Base-by-base conservation (phyloP, 2,329 filamentous ascomycete genomes). In the Chaetomium sp. region DNA sequence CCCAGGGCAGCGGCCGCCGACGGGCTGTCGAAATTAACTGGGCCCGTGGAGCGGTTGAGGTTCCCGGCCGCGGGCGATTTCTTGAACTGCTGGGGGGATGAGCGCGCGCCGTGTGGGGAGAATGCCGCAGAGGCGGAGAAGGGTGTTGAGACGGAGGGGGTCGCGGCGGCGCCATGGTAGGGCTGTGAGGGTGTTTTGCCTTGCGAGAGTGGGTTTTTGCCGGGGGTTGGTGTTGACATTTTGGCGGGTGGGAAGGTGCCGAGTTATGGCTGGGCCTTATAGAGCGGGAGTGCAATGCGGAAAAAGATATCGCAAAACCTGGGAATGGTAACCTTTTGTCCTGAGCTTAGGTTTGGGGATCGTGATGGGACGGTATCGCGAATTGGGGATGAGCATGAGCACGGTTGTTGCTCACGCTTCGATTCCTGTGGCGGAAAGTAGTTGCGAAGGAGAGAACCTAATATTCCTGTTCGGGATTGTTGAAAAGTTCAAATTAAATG, bases 121-220 rank as follows among this genome's bases (percentile, higher is more conserved):
- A 85, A 81, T 38, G 77, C 80, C n/a, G 77, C 75, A 1, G 76
- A 75, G 44, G 77, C 73, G 40, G 81, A 85, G 70, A 86, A 86
- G 11, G 83, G 83, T 1, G 83, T 86, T 38, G 83, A 85, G 32
- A 84, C 82, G n/a, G 82, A 82, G 11, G 84, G 84, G 5, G 83
- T 86, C 3, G 79, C 81, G 5, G 72, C 79, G 2, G 78, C 74
- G 55, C 77, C 69, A 14, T 72, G 68, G 41, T 72, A 67, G 2
- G 64, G 68, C 61, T 81, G 78, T 14, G 75, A 76, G 4, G 76
- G 76, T 3, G 76, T 78, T 38, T 72, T 70, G n/a, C 76, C 76
- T 67, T 78, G 76, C 11, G 79, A 82, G 43, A 76, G 70, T 5
- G 63, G 66, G 37, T 76, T 73, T 67, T 78, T 79, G 67, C 75